Conservation (phyloP, 345 rosid genomes). For the Cardiospermum halicacabum region DNA sequence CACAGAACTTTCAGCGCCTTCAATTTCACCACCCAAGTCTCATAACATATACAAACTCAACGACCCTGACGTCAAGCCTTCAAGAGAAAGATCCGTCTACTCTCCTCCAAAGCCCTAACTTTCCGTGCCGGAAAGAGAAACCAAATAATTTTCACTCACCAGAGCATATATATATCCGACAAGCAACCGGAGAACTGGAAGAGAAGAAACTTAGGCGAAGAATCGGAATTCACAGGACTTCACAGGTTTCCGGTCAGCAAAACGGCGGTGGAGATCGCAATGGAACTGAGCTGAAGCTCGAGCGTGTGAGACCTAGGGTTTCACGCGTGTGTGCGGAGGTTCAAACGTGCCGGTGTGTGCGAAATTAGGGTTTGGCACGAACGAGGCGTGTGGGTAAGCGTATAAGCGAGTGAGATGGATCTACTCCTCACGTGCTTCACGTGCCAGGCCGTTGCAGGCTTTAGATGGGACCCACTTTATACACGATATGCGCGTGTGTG, state of each 20-base stretch:
- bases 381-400: slow-evolving; percentile 45
- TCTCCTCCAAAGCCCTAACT: slow-evolving; percentile 10
- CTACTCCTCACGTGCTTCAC: slow-evolving; percentile 39
- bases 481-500: slow-evolving; percentile 19
- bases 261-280: slow-evolving; percentile 8
- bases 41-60: neutral
- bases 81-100: slow-evolving; percentile 16
- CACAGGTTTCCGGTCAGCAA: slow-evolving; percentile 25
- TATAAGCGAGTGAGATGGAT: slow-evolving; percentile 20
- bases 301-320: slow-evolving; percentile 44
- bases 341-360: slow-evolving; percentile 54
- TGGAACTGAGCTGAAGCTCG: slow-evolving; percentile 36
- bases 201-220: neutral
- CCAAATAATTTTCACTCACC: slow-evolving; percentile 18
- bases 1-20: slow-evolving; percentile 10
- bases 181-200: slow-evolving; percentile 8
- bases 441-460: slow-evolving; percentile 13
- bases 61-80: neutral
- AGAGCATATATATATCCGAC: slow-evolving; percentile 17
- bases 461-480: slow-evolving; percentile 5
- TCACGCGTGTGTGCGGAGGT: slow-evolving; percentile 62
- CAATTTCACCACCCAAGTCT: slow-evolving; percentile 9
- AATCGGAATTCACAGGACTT: slow-evolving; percentile 22
- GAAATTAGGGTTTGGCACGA: slow-evolving; percentile 63
- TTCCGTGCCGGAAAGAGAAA: neutral